Conservation (phyloP, 2,329 filamentous ascomycete genomes). For the Daldinia sp. region DNA sequence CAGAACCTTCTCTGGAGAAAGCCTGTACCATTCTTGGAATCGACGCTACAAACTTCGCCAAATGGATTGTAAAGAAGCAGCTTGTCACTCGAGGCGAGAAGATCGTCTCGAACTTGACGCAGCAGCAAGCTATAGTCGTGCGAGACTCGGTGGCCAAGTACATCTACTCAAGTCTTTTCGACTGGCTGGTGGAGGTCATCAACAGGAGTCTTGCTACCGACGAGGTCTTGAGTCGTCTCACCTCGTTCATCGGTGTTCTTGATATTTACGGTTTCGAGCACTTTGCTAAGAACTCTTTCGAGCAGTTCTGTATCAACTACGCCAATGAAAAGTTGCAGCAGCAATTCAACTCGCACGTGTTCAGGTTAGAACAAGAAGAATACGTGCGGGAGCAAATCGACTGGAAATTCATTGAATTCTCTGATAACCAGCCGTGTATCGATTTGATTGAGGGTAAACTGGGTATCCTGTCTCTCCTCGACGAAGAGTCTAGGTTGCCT, state of each 20-base stretch:
- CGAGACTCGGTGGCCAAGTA: constrained; percentile 98
- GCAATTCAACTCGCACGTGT: constrained; percentile 99
- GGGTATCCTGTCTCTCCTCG: constrained; percentile 89
- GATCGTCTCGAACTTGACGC: constrained; percentile 94
- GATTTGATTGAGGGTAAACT: constrained; percentile 98
- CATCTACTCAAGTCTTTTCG: constrained; percentile 97
- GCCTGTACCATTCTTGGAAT: constrained; percentile 91
- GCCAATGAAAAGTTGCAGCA: constrained; percentile 99
- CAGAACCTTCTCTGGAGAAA: constrained; percentile 83
- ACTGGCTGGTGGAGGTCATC: constrained; percentile 98
- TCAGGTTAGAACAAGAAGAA: constrained; percentile 98
- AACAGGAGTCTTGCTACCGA: constrained; percentile 91
- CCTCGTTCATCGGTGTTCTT: constrained; percentile 94
- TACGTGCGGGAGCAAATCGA: constrained; percentile 97
- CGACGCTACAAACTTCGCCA: constrained; percentile 85
- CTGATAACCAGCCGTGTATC: constrained; percentile 98
- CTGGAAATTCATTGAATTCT: constrained; percentile 99
- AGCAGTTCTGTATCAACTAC: constrained; percentile 99
- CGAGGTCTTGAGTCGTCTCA: constrained; percentile 83
- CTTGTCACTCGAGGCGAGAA: constrained; percentile 96
- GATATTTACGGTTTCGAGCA: constrained; percentile 99
- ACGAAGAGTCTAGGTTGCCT: constrained; percentile 95
- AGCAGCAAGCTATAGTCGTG: constrained; percentile 93
- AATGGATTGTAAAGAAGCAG: constrained; percentile 99
- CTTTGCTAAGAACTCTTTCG: constrained; percentile 99